Evolutionary conservation across 805 yeast genomes (phyloP).

Genomic region (Ogataea populi-albae): DNA sequence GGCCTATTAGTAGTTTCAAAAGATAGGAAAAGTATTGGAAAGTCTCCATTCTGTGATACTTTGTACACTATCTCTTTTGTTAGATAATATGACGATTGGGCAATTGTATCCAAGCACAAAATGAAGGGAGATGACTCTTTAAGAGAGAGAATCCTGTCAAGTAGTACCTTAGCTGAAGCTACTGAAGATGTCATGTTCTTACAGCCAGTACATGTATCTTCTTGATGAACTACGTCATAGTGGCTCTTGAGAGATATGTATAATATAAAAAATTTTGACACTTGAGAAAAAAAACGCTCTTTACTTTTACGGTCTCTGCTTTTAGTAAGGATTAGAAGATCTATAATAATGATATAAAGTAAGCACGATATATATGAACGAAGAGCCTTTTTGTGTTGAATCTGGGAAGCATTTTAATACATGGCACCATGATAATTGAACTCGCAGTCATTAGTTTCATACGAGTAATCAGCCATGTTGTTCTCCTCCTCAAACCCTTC

Average conservation of each 20-base stretch:
- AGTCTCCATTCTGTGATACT: slow-evolving; percentile 21
- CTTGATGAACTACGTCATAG: not conserved
- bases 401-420: slow-evolving; percentile 11
- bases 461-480: slow-evolving; percentile 17
- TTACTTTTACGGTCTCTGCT: no score
- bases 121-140: slow-evolving; percentile 76
- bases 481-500: slow-evolving; percentile 19
- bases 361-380: no score
- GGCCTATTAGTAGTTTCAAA: slow-evolving; percentile 65
- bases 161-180: slow-evolving; percentile 46
- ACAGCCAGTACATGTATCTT: not conserved
- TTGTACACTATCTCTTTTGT: slow-evolving; percentile 56
- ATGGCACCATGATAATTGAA: slow-evolving; percentile 19
- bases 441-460: slow-evolving; percentile 18
- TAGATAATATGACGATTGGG: slow-evolving; percentile 61
- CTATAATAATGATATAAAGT: no score
- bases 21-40: slow-evolving; percentile 52
- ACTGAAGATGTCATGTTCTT: slow-evolving; percentile 26
- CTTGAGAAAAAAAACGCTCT: no score
- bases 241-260: not conserved
- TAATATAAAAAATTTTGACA: no score
- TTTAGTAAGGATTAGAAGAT: no score
- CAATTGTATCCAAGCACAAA: slow-evolving; percentile 63
- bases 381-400: no score
- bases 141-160: slow-evolving; percentile 63